Percentiles rank a stretch among this genome's conserved stretches.
Conservation (phyloP, 805 yeast genomes). For the Brettanomyces naardenensis region DNA sequence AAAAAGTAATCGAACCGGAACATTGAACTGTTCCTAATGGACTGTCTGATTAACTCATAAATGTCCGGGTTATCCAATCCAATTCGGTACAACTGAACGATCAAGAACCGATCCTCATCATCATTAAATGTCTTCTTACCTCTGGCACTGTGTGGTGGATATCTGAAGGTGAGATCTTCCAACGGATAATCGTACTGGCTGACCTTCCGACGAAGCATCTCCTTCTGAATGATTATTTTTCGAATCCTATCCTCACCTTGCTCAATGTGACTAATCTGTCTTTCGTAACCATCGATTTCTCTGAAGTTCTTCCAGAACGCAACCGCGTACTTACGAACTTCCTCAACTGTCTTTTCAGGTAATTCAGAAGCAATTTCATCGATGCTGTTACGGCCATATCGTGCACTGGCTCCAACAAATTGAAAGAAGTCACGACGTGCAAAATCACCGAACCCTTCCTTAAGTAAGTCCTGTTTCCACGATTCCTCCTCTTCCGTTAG, state of each 20-base stretch:
- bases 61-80: conserved; percentile 78
- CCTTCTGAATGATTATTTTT: conserved; percentile 62
- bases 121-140: conserved; percentile 67
- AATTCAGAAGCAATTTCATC: conserved; percentile 68
- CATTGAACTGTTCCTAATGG: conserved; percentile 63
- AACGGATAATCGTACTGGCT: conserved; percentile 61
- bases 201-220: conserved; percentile 68
- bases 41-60: conserved; percentile 70
- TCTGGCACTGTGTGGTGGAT: conserved; percentile 54
- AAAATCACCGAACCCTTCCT: conserved; percentile 76
- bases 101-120: conserved; percentile 83
- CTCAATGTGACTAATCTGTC: conserved; percentile 73
- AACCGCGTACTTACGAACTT: conserved; percentile 67
- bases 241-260: conserved; percentile 80
- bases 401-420: conserved; percentile 64
- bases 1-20: conserved; percentile 86
- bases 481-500: conserved; percentile 76
- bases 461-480: conserved; percentile 48
- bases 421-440: conserved; percentile 80
- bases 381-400: conserved; percentile 74
- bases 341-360: conserved; percentile 74
- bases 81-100: conserved; percentile 68
- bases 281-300: conserved; percentile 84
- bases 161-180: conserved; percentile 63
- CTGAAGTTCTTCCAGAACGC: conserved; percentile 76